These are phyloP conservation scores for Globisporangium iwayamae DNA, from an alignment of 352 stramenopile genomes.

Conservation along the genomic window DNA sequence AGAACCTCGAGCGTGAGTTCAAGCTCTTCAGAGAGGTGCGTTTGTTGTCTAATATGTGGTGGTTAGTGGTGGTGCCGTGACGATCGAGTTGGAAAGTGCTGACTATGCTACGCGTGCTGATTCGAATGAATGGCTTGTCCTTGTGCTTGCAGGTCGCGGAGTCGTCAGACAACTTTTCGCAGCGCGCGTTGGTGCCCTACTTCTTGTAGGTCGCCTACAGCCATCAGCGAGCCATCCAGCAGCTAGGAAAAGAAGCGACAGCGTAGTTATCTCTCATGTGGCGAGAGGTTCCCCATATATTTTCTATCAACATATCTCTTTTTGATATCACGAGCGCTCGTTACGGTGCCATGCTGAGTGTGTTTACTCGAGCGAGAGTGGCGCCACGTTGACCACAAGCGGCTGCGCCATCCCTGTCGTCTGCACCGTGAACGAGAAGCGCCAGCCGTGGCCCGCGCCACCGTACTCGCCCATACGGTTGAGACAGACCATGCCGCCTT, in stretches of 20 bases:
- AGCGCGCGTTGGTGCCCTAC: conserved; percentile 80
- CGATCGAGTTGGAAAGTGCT: background rate
- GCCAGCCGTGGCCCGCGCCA: conserved; percentile 69
- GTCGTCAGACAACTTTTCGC: conserved; percentile 73
- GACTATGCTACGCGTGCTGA: background rate
- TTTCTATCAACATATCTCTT: background rate
- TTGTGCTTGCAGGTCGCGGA: conserved; percentile 58
- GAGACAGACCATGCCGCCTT: conserved; percentile 77
- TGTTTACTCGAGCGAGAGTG: conserved; percentile 27
- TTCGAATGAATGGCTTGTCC: background rate
- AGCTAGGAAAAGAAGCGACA: background rate
- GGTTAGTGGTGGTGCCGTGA: background rate
- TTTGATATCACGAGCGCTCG: background rate
- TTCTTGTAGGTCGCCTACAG: conserved; percentile 57
- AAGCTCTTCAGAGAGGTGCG: conserved; percentile 85
- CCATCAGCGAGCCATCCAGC: background rate
- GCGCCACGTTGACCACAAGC: conserved; percentile 46
- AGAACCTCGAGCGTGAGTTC: conserved; percentile 85
- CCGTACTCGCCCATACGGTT: conserved; percentile 71
- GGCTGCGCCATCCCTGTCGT: conserved; percentile 50
- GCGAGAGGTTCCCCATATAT: background rate
- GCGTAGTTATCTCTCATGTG: background rate
- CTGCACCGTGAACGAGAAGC: conserved; percentile 71
- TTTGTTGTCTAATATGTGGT: conserved; percentile 11
- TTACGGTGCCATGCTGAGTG: conserved; percentile 7